Evolutionary conservation across 306 rosid genomes (phyloP), one percentile per base, ranked within the genome.

Genomic region (Dalbergia cochinchinensis): DNA sequence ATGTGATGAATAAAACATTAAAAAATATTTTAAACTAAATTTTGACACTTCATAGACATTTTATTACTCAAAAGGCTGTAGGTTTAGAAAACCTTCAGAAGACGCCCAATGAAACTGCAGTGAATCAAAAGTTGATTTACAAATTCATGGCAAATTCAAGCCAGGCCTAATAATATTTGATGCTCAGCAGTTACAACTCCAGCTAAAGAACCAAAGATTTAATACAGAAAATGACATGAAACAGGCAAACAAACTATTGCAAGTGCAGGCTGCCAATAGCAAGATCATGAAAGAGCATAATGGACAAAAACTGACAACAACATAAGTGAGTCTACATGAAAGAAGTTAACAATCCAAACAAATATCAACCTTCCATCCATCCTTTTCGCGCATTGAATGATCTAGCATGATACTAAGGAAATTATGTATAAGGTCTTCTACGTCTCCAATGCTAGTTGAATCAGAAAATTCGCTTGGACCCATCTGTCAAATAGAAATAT

Each of bases 361-460:
- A 71, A 78, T 61, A 47, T 70, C 76, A 74, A 95, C 99, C 99
- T 95, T 93, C 99, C 99, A 95, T 75, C 99, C 99, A 82, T 93
- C 98, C 81, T 95, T 95, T 77, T 91, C 94, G 79, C 98, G 96
- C 99, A 95, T 95, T 77, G 99, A 95, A 66, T 95, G 97, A 88
- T 93, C 99, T 16, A 93, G 91, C 98, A 95, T 95, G 85, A 95
- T 95, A 74, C 85, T 91, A 71, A 95, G 87, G 78, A 95, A 93
- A 82, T 82, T 95, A 84, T 95, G 99, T 58, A 95, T 87, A 45
- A 95, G 89, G 79, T 95, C 99, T 75, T 95, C 99, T 72, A 95
- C 62, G 76, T 93, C 98, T 66, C 97, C 97, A 37, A 73, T 69
- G 71, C 89, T 90, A 31, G 85, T 83, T 80, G 92, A 65, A 83